A percentile compares a stretch with the other conserved stretches of the same genome.
These are phyloP conservation scores for Saccharum hybrid DNA, from an alignment of 202 grass and related monocot species.

Conservation along the genomic window DNA sequence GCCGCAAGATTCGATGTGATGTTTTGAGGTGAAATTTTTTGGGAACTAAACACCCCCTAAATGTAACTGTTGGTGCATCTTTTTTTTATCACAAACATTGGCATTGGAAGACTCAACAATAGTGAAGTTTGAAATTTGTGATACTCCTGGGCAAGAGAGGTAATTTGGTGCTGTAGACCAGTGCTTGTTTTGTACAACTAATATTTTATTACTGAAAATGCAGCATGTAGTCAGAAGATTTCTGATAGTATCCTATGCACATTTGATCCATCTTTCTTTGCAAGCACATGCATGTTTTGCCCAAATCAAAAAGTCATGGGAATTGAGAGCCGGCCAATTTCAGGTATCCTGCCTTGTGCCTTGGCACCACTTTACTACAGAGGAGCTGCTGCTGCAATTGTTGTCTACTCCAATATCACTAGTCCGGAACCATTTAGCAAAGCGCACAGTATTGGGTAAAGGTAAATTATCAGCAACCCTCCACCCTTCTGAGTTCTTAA, in stretches of 20 bases:
- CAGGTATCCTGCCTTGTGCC: constrained; percentile 90
- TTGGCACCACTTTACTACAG: constrained; percentile 67
- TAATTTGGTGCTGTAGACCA: constrained; percentile 31
- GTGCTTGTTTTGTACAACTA: not conserved
- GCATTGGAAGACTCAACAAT: constrained; percentile 80
- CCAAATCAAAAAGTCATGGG: not conserved
- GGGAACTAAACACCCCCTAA: too few relatives aligned
- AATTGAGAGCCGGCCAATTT: constrained; percentile 26
- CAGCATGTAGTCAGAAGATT: not conserved
- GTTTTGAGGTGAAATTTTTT: too few relatives aligned
- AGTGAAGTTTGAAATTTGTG: constrained; percentile 95
- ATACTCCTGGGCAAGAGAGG: constrained; percentile 91
- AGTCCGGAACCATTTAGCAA: constrained; percentile 89
- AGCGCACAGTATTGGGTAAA: constrained; percentile 98
- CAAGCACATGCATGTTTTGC: not conserved
- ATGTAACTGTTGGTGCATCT: constrained; percentile 89
- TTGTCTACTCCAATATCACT: constrained; percentile 86
- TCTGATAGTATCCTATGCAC: not conserved
- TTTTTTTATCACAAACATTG: constrained; percentile 90
- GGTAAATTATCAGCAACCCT: constrained; percentile 45
- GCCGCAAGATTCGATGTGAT: too few relatives aligned
- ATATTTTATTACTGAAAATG: not conserved
- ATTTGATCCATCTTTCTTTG: not conserved
- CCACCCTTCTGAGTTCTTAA: constrained; percentile 19
- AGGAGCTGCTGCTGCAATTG: constrained; percentile 81